Conservation (phyloP, 192 early-diverging fungal species). For the Cladochytrium replicatum region DNA sequence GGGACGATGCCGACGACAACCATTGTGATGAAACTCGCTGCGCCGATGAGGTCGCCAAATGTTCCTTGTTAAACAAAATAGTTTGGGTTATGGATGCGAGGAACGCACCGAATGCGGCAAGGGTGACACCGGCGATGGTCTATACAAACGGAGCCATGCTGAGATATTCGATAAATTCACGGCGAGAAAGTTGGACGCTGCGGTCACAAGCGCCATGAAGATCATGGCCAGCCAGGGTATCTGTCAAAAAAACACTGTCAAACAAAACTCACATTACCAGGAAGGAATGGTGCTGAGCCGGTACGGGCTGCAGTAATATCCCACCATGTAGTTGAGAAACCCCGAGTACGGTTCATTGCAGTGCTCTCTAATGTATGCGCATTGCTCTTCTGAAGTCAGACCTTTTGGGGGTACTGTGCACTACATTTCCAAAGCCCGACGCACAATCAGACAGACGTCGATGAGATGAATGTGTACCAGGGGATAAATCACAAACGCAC, state of each 20-base stretch:
- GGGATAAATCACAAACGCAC: too few relatives aligned
- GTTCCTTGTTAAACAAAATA: not conserved
- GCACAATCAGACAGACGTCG: too few relatives aligned
- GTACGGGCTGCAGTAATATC: slow-evolving; percentile 34
- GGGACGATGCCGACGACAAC: slow-evolving; percentile 79
- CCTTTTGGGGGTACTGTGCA: too few relatives aligned
- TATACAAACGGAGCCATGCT: slow-evolving; percentile 67
- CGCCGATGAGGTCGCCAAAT: slow-evolving; percentile 86
- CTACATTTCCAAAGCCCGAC: too few relatives aligned
- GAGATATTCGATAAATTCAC: slow-evolving; percentile 80
- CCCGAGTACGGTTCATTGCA: slow-evolving; percentile 56
- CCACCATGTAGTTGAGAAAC: slow-evolving; percentile 29
- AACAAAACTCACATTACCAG: not conserved
- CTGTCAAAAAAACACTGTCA: slow-evolving; percentile 53
- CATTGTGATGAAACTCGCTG: slow-evolving; percentile 71
- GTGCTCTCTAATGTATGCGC: slow-evolving; percentile 48
- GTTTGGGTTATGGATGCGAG: not conserved
- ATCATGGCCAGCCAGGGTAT: slow-evolving; percentile 39
- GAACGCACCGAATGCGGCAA: slow-evolving; percentile 32
- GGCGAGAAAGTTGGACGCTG: slow-evolving; percentile 74
- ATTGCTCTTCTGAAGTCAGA: too few relatives aligned
- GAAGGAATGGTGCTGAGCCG: not conserved
- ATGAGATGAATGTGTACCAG: too few relatives aligned
- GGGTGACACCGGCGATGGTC: slow-evolving; percentile 53
- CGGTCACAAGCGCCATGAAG: slow-evolving; percentile 67